Evolutionary conservation across 2,329 filamentous ascomycete genomes (phyloP).

Genomic region (Fusarium penzigii): DNA sequence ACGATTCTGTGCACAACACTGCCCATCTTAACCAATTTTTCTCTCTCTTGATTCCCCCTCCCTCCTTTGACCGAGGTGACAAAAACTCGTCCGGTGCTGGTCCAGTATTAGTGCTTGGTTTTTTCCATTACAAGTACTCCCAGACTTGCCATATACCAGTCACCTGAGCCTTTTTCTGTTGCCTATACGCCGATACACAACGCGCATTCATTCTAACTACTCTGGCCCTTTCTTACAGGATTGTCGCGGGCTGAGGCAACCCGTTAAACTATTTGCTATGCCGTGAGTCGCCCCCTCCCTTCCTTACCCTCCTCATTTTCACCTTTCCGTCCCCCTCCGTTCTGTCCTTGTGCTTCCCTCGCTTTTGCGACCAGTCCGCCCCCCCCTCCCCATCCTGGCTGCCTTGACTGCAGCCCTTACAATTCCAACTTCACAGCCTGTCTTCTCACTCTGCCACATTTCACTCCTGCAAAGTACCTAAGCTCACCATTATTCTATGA

Average conservation of each 20-base stretch:
- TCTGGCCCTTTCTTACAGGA: constrained; percentile 46
- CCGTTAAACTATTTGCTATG: constrained; percentile 41
- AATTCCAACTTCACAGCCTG: constrained; percentile 8
- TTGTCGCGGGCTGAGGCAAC: constrained; percentile 49
- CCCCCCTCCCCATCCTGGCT: constrained; percentile 21
- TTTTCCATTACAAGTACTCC: neutral
- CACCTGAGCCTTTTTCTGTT: constrained; percentile 1
- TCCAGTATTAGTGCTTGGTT: neutral
- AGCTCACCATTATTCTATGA: constrained; percentile 20
- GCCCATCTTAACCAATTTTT: neutral
- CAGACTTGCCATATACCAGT: neutral
- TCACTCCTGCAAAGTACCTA: neutral
- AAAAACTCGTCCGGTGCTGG: neutral
- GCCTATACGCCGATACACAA: constrained; percentile 18
- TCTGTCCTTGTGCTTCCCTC: constrained; percentile 16
- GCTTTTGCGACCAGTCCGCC: constrained; percentile 15
- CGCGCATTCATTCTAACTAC: constrained; percentile 37
- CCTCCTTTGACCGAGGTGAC: neutral
- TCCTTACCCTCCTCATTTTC: constrained; percentile 17
- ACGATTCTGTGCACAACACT: neutral
- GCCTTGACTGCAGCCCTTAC: constrained; percentile 17
- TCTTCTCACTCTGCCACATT: constrained; percentile 6
- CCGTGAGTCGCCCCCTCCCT: constrained; percentile 40
- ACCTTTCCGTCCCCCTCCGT: constrained; percentile 6
- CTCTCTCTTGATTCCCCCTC: neutral